Base-by-base conservation (phyloP, 768 basidiomycete genomes). In the Infundibulicybe gibba region DNA sequence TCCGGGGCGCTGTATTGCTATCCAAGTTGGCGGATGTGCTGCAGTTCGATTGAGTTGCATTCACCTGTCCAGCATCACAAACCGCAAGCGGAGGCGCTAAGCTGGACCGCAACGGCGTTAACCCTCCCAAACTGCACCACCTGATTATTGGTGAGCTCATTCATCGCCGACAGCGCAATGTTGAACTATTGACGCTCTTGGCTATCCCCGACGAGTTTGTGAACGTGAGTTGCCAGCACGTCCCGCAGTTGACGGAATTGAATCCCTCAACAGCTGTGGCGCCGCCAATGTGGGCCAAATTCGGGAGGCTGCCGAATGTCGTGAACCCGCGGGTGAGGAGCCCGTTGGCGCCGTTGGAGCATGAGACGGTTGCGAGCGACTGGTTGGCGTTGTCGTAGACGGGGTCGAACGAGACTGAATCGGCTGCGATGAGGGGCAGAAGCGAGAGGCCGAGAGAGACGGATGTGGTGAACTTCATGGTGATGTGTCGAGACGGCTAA, bases 271-370 rank as follows among this genome's bases (percentile, higher is more conserved):
- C 66, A 32, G 71, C 78, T 13, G 69, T 65, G 1, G 71, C 76
- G 1, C 77, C 83, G 25, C 80, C 82, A 54, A 86, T 79, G 60
- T 67, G 58, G 1, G 83, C 81, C 68, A 82, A 87, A 40, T 62
- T 64, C 2, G 83, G 81, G 21, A 86, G 60, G 32, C 66, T 63
- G 12, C 66, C 69, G 43, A 83, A 77, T 32, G 72, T 81, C 3
- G 62, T 69, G 62, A 68, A 83, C 3, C 64, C 65, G 15, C 61
- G 63, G 2, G 70, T 68, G 11, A 71, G 31, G 16, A 85, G 65
- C 12, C 82, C 82, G 45, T 80, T 65, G 17, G 61, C 48, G 6
- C 82, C 81, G 52, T 77, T 58, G 11, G 74, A 76, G 56, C 74
- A 76, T 1, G 74, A 68, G 21, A 75, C 72, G 12, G 54, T 61